Base-by-base conservation (phyloP, 2,329 filamentous ascomycete species). In the Colletotrichum gloeosporioides region DNA sequence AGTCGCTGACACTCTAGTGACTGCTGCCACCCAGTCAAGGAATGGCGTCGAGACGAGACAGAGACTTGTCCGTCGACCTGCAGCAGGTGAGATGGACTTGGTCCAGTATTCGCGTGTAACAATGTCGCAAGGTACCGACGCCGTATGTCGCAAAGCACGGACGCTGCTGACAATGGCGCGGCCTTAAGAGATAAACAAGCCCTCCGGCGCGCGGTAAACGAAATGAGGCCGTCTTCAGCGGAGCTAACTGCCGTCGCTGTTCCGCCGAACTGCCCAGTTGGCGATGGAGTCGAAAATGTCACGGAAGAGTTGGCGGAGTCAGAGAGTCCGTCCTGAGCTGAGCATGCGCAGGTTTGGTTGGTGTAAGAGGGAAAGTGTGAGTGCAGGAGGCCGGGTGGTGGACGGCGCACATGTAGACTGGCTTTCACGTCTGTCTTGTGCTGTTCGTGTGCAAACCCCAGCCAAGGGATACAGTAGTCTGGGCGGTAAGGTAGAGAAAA, bases 71-170 rank as follows among this genome's bases (percentile, higher is more conserved):
- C 39, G 39, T 49, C 39, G 39, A 49, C 39, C 18, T 49, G 39
- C 39, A 49, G 39, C 39, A 49, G 39, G 39, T 49, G 39, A 49
- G 39, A 49, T 49, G 39, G 39, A 49, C 39, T 49, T n/a, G 39
- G 39, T n/a, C 39, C 39, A 49, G 39, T 49, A 49, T 18, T 39
- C 36, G 36, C 36, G 18, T 49, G 39, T 31, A 32, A 36, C 34
- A 32, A 31, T 16, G 65, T 25, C 29, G 44, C 13, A 36, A n/a
- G 62, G 70, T 64, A 68, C 73, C 31, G 25, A 44, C 59, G 49
- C 31, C 49, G 44, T 71, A 32, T 75, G 72, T 75, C 62, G 69
- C 73, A 73, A 65, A 73, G 73, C 73, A 73, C 73, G 73, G 69
- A 73, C 73, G 55, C 69, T 22, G 62, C 49, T 68, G 62, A 27